These are phyloP conservation scores for Talaromyces wortmannii DNA, from an alignment of 495 filamentous ascomycete species.

Conservation along the genomic window DNA sequence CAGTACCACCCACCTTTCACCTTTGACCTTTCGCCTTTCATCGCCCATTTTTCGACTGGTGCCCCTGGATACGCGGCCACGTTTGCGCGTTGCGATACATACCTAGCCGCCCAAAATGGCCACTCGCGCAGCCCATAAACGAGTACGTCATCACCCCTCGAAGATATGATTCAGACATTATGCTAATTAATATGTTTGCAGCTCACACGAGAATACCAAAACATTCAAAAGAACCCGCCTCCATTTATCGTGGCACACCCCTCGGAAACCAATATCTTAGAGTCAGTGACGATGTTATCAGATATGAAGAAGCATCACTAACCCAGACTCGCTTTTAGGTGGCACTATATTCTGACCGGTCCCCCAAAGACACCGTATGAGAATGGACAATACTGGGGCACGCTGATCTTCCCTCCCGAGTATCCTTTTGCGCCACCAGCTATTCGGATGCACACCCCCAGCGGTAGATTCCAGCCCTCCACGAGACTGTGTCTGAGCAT, in stretches of 20 bases:
- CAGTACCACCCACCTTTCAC: too few species aligned
- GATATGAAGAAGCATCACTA: background rate
- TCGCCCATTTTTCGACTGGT: too few species aligned
- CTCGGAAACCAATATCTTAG: constrained; percentile 89
- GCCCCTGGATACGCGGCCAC: too few species aligned
- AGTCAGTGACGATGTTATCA: constrained; percentile 42
- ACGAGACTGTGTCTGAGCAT: constrained; percentile 92
- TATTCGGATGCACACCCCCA: constrained; percentile 98
- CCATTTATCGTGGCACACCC: constrained; percentile 93
- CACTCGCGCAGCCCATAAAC: constrained; percentile 74
- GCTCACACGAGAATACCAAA: constrained; percentile 92
- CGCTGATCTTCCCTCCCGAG: constrained; percentile 87
- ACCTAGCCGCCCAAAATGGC: constrained; percentile 50
- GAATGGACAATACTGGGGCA: constrained; percentile 96
- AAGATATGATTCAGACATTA: background rate
- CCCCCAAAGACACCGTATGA: constrained; percentile 94
- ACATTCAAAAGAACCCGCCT: constrained; percentile 84
- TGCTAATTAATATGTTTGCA: constrained; percentile 20
- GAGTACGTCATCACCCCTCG: constrained; percentile 46
- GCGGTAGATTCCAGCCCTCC: constrained; percentile 87
- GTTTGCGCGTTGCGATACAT: too few species aligned
- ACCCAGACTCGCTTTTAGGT: constrained; percentile 41
- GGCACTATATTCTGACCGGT: constrained; percentile 97
- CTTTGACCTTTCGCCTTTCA: background rate
- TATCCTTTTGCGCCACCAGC: constrained; percentile 97